Evolutionary conservation across 23 red algal species (phyloP).

Genomic region (Gracilaria caudata): DNA sequence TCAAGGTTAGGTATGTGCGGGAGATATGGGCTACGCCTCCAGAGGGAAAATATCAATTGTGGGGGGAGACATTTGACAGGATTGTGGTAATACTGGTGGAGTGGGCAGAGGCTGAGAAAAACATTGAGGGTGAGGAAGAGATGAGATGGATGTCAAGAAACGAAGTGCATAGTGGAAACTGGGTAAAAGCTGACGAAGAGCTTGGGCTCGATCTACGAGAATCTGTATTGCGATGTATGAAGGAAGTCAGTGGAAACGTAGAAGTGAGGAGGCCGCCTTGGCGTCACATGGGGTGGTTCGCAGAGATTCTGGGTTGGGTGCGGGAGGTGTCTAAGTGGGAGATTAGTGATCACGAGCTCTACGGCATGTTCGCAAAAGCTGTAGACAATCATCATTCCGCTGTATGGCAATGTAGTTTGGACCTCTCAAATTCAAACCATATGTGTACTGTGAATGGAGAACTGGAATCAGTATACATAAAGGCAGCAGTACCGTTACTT

Average conservation of each 20-base stretch:
- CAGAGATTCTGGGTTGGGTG: not conserved
- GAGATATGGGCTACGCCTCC: not conserved
- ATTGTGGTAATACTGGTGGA: not conserved
- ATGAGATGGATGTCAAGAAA: slow-evolving; percentile 1
- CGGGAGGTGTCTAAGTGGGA: not conserved
- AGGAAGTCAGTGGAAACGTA: not conserved
- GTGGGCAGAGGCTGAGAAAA: not conserved
- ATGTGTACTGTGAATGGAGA: not conserved
- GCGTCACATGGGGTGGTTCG: not conserved
- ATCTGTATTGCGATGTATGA: not conserved
- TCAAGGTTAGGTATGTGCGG: not conserved
- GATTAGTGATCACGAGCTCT: not conserved
- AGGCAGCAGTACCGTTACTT: not conserved
- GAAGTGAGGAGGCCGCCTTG: not conserved
- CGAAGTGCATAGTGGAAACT: not conserved
- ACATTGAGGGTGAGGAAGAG: not conserved
- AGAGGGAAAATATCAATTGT: not conserved
- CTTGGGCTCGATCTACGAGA: not conserved
- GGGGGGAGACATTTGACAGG: not conserved
- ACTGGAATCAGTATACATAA: not conserved
- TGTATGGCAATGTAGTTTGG: not conserved
- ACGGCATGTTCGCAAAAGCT: not conserved
- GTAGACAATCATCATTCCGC: not conserved
- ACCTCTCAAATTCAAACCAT: not conserved
- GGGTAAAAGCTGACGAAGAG: not conserved